Evolutionary conservation across 345 rosid genomes (phyloP).

Genomic region (Eucalyptus cloeziana): DNA sequence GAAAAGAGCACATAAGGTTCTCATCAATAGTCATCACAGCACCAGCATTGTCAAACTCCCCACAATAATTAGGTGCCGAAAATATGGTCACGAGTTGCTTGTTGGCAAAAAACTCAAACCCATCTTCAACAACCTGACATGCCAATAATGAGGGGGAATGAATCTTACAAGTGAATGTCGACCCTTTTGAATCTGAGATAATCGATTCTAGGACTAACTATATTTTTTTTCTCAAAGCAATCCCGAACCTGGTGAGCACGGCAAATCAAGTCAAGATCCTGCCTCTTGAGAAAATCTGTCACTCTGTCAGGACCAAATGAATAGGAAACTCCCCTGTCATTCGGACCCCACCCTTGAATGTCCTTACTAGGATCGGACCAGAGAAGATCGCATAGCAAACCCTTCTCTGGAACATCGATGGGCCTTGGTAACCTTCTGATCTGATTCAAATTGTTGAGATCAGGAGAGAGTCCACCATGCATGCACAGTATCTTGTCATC

Average conservation of each 20-base stretch:
- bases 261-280: constrained; percentile 69
- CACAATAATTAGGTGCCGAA: constrained; percentile 84
- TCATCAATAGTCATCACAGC: constrained; percentile 83
- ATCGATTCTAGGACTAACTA: background rate
- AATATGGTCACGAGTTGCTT: constrained; percentile 72
- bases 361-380: constrained; percentile 85
- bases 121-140: constrained; percentile 83
- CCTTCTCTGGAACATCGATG: constrained; percentile 66
- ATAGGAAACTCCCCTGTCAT: constrained; percentile 82
- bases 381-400: constrained; percentile 83
- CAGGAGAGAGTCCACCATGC: constrained; percentile 94
- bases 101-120: constrained; percentile 74
- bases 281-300: constrained; percentile 43
- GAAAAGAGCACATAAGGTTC: constrained; percentile 64
- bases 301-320: constrained; percentile 66
- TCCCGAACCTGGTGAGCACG: constrained; percentile 77
- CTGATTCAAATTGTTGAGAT: constrained; percentile 46
- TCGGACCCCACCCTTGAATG: constrained; percentile 59
- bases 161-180: background rate
- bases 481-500: constrained; percentile 81
- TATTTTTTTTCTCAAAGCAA: background rate
- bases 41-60: constrained; percentile 84
- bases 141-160: background rate
- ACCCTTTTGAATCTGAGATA: background rate
- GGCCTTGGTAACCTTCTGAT: constrained; percentile 66